Evolutionary conservation across 1,139 yeast species (phyloP), one percentile per base, ranked within the genome.

Genomic region (Debaryomyces sp.): DNA sequence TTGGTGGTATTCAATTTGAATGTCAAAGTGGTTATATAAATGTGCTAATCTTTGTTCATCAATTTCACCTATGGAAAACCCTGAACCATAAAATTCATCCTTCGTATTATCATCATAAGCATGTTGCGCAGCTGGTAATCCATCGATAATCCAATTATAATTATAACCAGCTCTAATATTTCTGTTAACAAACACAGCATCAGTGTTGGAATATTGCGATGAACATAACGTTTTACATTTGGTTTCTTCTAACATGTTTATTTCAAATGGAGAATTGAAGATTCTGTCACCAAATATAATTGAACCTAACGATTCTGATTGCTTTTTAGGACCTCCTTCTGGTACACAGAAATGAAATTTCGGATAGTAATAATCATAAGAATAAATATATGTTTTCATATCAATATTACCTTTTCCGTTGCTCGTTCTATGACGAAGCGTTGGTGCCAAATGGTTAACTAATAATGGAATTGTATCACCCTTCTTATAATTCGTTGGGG

Each of bases 211-310:
- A 64, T 89, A 90, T 2, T 77, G 60, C 2, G 77, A 50, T 2
- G 77, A 58, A 70, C 99, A 94, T 45, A 92, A 72, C 22, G 64
- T 58, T 49, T 76, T 75, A 75, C 99, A 94, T 9, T 76, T 64
- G 58, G 80, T 80, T 54, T 87, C 80, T 65, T 89, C 80, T 57
- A 88, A 76, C 96, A 94, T 89, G 44, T 80, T 75, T 56, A 94
- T 73, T 49, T 87, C 81, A 61, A 89, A 90, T 2, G 98, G 97
- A 7, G 98, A 90, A 63, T 89, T 87, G 76, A 89, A 91, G 54
- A 94, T 91, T 63, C 99, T 80, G 69, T 94, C 99, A 52, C 99
- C 99, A 67, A 95, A 91, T 50, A 94, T 78, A 54, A 94, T 87
- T 1, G 97, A 86, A 6, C 99, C 99, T 46, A 94, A 77, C 10